A percentile compares a stretch with the other conserved stretches of the same genome.
phyloP scores from a whole-genome alignment of 208 protist species.

The Zelonia costaricensis region DNA sequence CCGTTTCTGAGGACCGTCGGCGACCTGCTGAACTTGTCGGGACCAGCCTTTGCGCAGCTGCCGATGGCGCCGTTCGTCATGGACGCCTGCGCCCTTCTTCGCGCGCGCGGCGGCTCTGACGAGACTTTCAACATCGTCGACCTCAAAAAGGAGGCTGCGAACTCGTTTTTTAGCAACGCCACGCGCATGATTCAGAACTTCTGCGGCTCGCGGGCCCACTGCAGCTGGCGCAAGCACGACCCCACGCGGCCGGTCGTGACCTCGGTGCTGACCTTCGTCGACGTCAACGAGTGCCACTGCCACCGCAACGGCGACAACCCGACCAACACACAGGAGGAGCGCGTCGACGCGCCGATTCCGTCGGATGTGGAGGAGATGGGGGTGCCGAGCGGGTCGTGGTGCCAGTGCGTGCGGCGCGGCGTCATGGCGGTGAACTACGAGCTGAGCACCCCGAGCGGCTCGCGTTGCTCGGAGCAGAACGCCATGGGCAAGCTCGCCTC shows the following conservation, averaged over 20 bases:
- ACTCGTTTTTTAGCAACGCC: conserved; percentile 54
- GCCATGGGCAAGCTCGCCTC: conserved; percentile 84
- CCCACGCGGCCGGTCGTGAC: conserved; percentile 78
- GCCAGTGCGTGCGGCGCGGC: conserved; percentile 57
- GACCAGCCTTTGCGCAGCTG: conserved; percentile 53
- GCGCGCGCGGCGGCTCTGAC: conserved; percentile 56
- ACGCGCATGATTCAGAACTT: conserved; percentile 55
- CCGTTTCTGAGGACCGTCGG: conserved; percentile 41
- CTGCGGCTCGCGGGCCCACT: conserved; percentile 53
- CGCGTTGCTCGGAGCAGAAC: conserved; percentile 91
- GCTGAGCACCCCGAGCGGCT: conserved; percentile 89
- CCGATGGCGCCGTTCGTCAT: conserved; percentile 47
- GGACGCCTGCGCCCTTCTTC: conserved; percentile 74
- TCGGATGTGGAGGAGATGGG: conserved; percentile 31
- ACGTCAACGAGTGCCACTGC: conserved; percentile 64
- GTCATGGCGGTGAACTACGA: conserved; percentile 90
- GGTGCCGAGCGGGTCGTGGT: conserved; percentile 68
- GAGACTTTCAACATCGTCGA: conserved; percentile 64
- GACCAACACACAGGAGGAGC: conserved; percentile 8
- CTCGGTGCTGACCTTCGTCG: conserved; percentile 86
- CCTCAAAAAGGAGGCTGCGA: conserved; percentile 49
- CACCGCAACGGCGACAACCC: conserved; percentile 28
- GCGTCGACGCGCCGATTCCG: conserved; percentile 8
- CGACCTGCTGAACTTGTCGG: conserved; percentile 54
- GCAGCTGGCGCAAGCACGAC: conserved; percentile 89